These are phyloP conservation scores for Trichoderma aggressivum DNA, from an alignment of 2,329 filamentous ascomycete species.

Conservation along the genomic window DNA sequence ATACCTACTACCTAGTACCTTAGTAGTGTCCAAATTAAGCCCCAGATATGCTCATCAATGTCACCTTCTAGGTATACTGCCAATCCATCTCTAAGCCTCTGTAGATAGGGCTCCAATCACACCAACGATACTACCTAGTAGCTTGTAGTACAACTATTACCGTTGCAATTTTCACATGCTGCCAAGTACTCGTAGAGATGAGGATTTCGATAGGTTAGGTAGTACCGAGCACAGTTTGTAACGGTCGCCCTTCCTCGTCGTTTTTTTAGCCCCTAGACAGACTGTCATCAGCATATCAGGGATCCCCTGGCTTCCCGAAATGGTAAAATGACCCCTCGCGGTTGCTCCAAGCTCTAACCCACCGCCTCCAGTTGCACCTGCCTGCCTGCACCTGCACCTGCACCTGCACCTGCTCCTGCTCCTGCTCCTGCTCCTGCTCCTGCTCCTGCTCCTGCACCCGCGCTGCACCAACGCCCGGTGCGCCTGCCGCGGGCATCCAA, in stretches of 20 bases:
- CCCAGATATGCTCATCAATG: not conserved
- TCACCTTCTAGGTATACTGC: not conserved
- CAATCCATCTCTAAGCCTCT: not conserved
- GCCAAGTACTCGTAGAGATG: not conserved
- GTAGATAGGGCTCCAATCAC: not conserved
- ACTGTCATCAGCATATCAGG: not conserved
- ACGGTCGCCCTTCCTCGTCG: not conserved
- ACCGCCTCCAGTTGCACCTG: not conserved
- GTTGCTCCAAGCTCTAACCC: not conserved
- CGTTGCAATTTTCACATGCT: not conserved
- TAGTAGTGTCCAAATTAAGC: not conserved
- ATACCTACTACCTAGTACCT: too few relatives aligned
- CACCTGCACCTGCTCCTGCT: too few relatives aligned
- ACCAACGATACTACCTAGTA: not conserved
- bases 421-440: too few relatives aligned
- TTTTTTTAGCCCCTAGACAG: not conserved
- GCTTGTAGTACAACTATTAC: not conserved
- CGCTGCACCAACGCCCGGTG: not conserved
- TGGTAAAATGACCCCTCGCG: slow-evolving; percentile 6
- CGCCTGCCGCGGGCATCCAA: not conserved
- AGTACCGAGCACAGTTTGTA: not conserved
- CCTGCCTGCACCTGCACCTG: too few relatives aligned
- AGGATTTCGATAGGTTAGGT: not conserved
- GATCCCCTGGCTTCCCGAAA: slow-evolving; percentile 14
- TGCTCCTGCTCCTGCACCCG: not conserved